A percentile compares a stretch with the other conserved stretches of the same genome.
Conservation (phyloP, 1,284 basidiomycete species). For the Rhodotorula sp. region DNA sequence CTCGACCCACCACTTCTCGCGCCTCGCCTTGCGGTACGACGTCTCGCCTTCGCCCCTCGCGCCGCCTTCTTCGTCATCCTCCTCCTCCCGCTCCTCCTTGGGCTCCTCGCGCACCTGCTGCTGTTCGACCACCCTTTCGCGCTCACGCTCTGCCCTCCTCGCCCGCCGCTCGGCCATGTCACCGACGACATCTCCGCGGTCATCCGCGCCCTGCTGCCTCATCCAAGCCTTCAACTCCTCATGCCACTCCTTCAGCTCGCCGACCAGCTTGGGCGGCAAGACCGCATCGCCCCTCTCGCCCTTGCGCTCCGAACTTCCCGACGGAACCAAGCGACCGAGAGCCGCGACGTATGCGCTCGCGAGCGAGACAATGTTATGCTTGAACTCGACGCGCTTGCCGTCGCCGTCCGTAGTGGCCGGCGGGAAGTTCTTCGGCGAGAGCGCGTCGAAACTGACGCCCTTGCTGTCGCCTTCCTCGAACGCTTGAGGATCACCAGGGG, state of each 20-base stretch:
- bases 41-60: background rate
- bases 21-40: background rate
- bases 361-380: no score
- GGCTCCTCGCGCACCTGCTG: background rate
- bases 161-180: background rate
- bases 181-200: background rate
- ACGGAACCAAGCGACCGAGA: background rate
- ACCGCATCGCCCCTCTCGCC: background rate
- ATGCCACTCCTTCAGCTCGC: background rate
- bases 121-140: background rate
- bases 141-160: background rate
- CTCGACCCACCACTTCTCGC: constrained; percentile 1
- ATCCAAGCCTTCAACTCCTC: no score
- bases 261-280: background rate
- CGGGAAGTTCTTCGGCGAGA: background rate
- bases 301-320: background rate
- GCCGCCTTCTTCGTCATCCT: background rate
- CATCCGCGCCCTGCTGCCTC: no score
- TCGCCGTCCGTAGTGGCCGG: no score
- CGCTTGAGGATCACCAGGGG: background rate
- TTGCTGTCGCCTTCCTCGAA: background rate
- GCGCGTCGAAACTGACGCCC: background rate
- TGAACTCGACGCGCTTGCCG: no score
- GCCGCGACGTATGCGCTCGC: no score
- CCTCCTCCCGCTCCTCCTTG: background rate